phyloP scores from a whole-genome alignment of 2,329 filamentous ascomycete species.

The Cadophora gregata region DNA sequence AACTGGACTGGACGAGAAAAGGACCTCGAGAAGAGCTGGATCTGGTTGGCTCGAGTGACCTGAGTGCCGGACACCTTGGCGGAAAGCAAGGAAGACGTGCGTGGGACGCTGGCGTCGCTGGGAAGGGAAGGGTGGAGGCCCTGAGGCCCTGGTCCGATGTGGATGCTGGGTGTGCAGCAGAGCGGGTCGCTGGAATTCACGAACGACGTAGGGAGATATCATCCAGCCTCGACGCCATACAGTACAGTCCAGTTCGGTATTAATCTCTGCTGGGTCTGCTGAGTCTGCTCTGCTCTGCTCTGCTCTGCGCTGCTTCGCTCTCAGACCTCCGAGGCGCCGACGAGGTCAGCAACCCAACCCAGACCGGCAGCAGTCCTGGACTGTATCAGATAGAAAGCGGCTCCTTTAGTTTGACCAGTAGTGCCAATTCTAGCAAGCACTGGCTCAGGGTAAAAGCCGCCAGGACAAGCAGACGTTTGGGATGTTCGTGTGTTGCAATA shows the following conservation, averaged over 20 bases:
- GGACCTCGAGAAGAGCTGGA: background rate
- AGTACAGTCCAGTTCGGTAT: no score
- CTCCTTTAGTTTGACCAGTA: slow-evolving; percentile 10
- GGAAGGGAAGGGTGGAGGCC: background rate
- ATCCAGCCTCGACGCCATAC: background rate
- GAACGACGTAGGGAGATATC: slow-evolving; percentile 3
- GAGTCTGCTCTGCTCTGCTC: background rate
- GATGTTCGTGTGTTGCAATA: background rate
- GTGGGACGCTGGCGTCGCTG: no score
- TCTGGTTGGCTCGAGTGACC: slow-evolving; percentile 1
- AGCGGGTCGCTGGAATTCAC: slow-evolving; percentile 6
- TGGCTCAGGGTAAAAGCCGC: slow-evolving; percentile 13
- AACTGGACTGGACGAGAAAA: no score
- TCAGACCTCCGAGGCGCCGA: slow-evolving; percentile 7
- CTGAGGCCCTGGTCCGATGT: background rate
- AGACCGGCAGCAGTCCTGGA: background rate
- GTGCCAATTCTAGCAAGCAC: background rate
- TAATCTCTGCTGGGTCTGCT: no score
- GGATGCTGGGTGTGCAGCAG: slow-evolving; percentile 2
- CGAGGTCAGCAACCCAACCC: background rate
- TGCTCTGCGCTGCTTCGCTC: background rate
- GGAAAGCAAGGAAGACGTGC: slow-evolving; percentile 9
- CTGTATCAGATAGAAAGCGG: slow-evolving; percentile 16
- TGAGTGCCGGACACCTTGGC: slow-evolving; percentile 14
- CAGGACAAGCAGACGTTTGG: background rate